Evolutionary conservation across 805 yeast species (phyloP), one percentile per base, ranked within the genome.

Genomic region (Cyberlindnera suaveolens): DNA sequence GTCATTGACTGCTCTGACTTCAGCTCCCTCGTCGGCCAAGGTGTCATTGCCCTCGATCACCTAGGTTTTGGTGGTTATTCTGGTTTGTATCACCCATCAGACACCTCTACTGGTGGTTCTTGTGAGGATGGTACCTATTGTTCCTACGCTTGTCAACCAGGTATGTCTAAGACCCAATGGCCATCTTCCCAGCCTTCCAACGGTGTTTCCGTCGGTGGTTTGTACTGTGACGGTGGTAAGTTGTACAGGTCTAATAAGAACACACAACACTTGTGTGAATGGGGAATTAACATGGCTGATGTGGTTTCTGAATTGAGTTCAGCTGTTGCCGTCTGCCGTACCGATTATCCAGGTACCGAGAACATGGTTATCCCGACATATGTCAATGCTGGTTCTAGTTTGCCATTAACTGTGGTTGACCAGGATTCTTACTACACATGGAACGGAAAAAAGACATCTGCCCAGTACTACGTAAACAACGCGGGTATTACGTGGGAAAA

Each of bases 321-420:
- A 47, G 74, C 74, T 41, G 89, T 91, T 57, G 91, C 98, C 47
- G 70, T 93, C 60, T 93, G 99, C 77, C 85, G 97, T 75, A 91
- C 99, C 49, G 99, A 91, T 67, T 91, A 91, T 79, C 99, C 99
- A 62, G 99, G 99, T 72, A 83, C 96, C 52, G 99, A 91, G 74
- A 89, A 89, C 78, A 93, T 91, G 98, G 95, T 82, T 54, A 76
- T 91, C 49, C 98, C 99, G 65, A 90, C 98, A 47, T 71, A 78
- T 50, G 84, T 90, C 41, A 65, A 63, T 30, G 85, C 83, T 46
- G 96, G 96, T 57, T 57, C 70, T 32, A 54, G 75, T 32, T 65
- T 74, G 59, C 82, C 84, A 45, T 70, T 89, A 54, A 74, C 96
- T 42, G 95, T 84, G 53, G 96, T 90, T 50, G 75, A 88, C 66